phyloP scores from a whole-genome alignment of 2,329 filamentous ascomycete genomes.

The Verticillium nubilum region DNA sequence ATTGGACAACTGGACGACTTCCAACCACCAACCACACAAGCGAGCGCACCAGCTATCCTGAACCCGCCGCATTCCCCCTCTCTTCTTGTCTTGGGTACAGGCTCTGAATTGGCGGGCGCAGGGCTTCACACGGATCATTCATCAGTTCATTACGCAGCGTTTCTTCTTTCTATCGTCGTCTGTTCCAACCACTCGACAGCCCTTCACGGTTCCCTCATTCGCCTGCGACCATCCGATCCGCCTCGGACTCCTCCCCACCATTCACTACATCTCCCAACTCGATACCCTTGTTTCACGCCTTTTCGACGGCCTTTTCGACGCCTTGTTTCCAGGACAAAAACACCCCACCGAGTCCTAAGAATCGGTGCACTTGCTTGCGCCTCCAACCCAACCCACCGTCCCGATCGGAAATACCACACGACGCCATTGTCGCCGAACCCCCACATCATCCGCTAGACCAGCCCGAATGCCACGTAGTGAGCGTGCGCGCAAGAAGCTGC shows the following conservation, averaged over 20 bases:
- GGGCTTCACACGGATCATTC: neutral
- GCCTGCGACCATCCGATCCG: neutral
- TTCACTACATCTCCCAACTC: neutral
- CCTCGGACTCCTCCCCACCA: neutral
- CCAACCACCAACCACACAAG: neutral
- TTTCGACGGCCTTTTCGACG: neutral
- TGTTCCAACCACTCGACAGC: neutral
- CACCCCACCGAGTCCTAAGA: neutral
- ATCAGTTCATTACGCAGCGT: neutral
- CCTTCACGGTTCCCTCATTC: neutral
- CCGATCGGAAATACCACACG: neutral
- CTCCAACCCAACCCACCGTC: neutral
- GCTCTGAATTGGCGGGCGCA: neutral
- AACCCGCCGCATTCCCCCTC: neutral
- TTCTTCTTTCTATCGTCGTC: neutral
- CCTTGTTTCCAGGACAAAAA: neutral
- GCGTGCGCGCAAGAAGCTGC: conserved; percentile 11
- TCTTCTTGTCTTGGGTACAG: neutral
- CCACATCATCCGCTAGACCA: neutral
- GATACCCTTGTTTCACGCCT: neutral
- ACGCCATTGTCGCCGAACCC: neutral
- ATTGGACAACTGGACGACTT: neutral
- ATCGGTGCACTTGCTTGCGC: neutral
- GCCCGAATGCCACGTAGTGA: conserved; percentile 11
- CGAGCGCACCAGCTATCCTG: neutral